A percentile compares a stretch with the other conserved stretches of the same genome.
phyloP scores from a whole-genome alignment of 2,329 filamentous ascomycete species.

The Hymenoscyphus occultus region DNA sequence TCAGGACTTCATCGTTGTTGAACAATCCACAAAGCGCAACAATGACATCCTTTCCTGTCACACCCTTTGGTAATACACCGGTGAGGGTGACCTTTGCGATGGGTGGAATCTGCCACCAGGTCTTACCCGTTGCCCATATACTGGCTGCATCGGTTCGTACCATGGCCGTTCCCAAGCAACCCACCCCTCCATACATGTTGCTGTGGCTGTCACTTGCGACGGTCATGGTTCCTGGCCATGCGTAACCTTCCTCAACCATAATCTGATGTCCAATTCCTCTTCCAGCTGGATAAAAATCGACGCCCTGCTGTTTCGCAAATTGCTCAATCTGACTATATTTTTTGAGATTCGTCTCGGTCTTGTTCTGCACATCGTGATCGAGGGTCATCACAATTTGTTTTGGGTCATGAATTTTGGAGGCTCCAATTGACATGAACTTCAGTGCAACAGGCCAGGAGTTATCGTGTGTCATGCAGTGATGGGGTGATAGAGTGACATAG shows the following conservation, averaged over 20 bases:
- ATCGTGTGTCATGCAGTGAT: conserved; percentile 82
- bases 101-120: conserved; percentile 87
- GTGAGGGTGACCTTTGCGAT: conserved; percentile 77
- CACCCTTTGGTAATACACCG: conserved; percentile 71
- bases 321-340: conserved; percentile 81
- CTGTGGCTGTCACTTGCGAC: conserved; percentile 78
- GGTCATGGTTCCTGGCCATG: conserved; percentile 79
- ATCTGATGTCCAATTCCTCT: conserved; percentile 87
- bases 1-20: conserved; percentile 82
- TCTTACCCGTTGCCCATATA: conserved; percentile 79
- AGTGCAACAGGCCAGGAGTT: conserved; percentile 72
- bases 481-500: conserved; percentile 74
- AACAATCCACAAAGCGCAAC: conserved; percentile 84
- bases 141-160: conserved; percentile 84
- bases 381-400: conserved; percentile 78
- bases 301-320: conserved; percentile 75
- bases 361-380: conserved; percentile 89
- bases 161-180: conserved; percentile 73
- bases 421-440: conserved; percentile 83
- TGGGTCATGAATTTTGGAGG: conserved; percentile 67
- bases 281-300: conserved; percentile 75
- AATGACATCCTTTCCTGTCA: conserved; percentile 93
- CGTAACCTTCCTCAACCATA: conserved; percentile 82
- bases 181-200: conserved; percentile 82
- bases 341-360: conserved; percentile 70